These are phyloP conservation scores for Wallacemonas sp. DNA, from an alignment of 208 protist genomes.

Conservation along the genomic window DNA sequence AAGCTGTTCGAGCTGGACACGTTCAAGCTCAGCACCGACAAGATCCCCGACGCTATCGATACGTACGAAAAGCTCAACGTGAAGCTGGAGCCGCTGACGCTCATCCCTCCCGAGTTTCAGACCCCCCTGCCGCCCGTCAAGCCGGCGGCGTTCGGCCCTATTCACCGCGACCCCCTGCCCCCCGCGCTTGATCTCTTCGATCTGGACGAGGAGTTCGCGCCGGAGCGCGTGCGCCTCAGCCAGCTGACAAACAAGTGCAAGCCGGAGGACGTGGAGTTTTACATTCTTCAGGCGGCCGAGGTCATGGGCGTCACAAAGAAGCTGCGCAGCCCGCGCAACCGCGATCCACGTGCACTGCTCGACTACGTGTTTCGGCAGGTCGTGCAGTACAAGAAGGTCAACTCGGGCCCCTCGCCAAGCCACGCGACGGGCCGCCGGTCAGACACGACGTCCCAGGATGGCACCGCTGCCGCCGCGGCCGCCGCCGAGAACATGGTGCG, in stretches of 20 bases:
- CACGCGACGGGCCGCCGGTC: slow-evolving; percentile 22
- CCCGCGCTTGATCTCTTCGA: slow-evolving; percentile 97
- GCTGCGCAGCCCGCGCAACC: slow-evolving; percentile 86
- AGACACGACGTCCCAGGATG: slow-evolving; percentile 3
- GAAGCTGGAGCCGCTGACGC: slow-evolving; percentile 93
- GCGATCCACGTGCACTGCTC: slow-evolving; percentile 89
- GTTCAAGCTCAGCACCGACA: slow-evolving; percentile 95
- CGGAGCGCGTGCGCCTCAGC: slow-evolving; percentile 93
- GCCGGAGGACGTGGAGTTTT: slow-evolving; percentile 93
- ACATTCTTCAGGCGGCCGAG: slow-evolving; percentile 93
- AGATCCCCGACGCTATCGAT: slow-evolving; percentile 93
- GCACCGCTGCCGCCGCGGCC: slow-evolving; percentile 26
- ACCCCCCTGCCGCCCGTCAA: slow-evolving; percentile 94
- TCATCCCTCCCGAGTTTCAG: slow-evolving; percentile 96
- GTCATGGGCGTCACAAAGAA: slow-evolving; percentile 94
- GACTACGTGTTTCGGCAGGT: slow-evolving; percentile 94
- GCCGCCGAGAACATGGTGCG: slow-evolving; percentile 79
- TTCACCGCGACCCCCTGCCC: slow-evolving; percentile 88
- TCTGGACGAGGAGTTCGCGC: slow-evolving; percentile 96
- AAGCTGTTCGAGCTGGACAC: slow-evolving; percentile 92
- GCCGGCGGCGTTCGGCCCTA: slow-evolving; percentile 93
- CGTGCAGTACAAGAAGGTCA: slow-evolving; percentile 93
- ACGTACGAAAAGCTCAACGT: slow-evolving; percentile 91
- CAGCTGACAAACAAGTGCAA: slow-evolving; percentile 97
- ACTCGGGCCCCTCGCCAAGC: slow-evolving; percentile 22